Conservation (phyloP, 2,329 filamentous ascomycete genomes). For the Colletotrichum chrysophilum region DNA sequence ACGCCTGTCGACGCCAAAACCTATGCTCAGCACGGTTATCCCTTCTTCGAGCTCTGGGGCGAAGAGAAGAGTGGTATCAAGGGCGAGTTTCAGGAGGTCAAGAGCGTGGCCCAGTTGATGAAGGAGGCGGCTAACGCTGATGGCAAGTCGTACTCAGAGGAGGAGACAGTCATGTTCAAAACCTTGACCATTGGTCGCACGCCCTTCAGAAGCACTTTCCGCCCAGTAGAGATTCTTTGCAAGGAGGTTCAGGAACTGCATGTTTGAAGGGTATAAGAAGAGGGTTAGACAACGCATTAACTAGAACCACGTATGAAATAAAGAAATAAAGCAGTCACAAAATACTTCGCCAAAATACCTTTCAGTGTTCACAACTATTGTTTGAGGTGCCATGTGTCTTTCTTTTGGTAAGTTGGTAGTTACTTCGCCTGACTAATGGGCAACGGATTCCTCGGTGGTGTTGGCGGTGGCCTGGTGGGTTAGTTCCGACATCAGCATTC, state of each 20-base stretch:
- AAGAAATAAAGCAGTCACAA: too few relatives aligned
- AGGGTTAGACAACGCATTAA: background rate
- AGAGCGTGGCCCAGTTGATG: conserved; percentile 24
- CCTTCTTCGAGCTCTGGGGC: conserved; percentile 38
- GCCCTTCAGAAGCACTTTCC: conserved; percentile 20
- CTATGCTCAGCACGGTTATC: conserved; percentile 36
- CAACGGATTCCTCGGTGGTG: background rate
- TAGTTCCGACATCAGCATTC: background rate
- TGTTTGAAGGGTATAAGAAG: background rate
- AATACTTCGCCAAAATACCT: background rate
- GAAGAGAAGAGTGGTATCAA: conserved; percentile 22
- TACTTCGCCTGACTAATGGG: background rate
- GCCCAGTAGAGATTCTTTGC: conserved; percentile 9
- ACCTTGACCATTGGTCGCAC: background rate
- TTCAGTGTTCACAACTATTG: background rate
- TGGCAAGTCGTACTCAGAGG: conserved; percentile 3
- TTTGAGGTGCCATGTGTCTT: background rate
- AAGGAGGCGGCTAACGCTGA: conserved; percentile 10
- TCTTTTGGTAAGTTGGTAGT: background rate
- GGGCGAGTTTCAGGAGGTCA: conserved; percentile 22
- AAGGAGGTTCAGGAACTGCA: background rate
- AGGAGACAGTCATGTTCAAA: conserved; percentile 14
- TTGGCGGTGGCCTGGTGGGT: background rate
- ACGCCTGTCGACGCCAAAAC: conserved; percentile 37
- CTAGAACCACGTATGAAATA: background rate